Conservation (phyloP, 2,329 filamentous ascomycete species). For the Xylaria sp. region DNA sequence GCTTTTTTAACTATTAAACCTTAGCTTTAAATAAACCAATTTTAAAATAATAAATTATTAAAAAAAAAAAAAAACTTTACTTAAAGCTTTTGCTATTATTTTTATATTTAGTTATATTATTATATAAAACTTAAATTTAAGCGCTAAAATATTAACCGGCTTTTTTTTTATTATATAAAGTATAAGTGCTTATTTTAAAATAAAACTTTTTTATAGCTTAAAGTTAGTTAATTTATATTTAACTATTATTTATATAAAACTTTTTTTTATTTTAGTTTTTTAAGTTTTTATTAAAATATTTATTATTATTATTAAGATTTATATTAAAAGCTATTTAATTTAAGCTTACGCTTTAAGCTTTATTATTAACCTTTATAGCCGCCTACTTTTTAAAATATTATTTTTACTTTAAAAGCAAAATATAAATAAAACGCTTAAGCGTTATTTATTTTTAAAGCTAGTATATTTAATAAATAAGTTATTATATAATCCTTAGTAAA, state of each 20-base stretch:
- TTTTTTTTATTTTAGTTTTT: background rate
- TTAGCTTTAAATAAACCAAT: slow-evolving; percentile 21
- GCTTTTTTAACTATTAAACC: slow-evolving; percentile 22
- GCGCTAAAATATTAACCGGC: slow-evolving; percentile 19
- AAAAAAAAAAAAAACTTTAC: slow-evolving; percentile 19
- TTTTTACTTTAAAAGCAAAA: slow-evolving; percentile 51
- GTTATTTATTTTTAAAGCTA: slow-evolving; percentile 20
- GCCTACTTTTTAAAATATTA: slow-evolving; percentile 53
- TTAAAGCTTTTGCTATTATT: slow-evolving; percentile 3
- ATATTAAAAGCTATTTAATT: too few species aligned
- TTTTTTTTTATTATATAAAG: slow-evolving; percentile 15
- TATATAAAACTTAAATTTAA: slow-evolving; percentile 21
- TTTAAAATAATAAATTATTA: slow-evolving; percentile 23
- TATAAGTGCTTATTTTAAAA: slow-evolving; percentile 20
- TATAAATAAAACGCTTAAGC: slow-evolving; percentile 17
- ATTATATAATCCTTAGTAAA: background rate
- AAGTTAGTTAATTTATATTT: slow-evolving; percentile 13
- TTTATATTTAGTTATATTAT: slow-evolving; percentile 14
- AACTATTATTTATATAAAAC: background rate
- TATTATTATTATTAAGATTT: background rate
- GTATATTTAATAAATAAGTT: too few species aligned
- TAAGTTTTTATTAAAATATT: background rate
- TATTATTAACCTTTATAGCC: slow-evolving; percentile 46
- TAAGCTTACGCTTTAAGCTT: too few species aligned
- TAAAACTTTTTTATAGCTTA: slow-evolving; percentile 24